These are phyloP conservation scores for Pseudoturritis turrita DNA, from an alignment of 345 rosid species.

Conservation along the genomic window DNA sequence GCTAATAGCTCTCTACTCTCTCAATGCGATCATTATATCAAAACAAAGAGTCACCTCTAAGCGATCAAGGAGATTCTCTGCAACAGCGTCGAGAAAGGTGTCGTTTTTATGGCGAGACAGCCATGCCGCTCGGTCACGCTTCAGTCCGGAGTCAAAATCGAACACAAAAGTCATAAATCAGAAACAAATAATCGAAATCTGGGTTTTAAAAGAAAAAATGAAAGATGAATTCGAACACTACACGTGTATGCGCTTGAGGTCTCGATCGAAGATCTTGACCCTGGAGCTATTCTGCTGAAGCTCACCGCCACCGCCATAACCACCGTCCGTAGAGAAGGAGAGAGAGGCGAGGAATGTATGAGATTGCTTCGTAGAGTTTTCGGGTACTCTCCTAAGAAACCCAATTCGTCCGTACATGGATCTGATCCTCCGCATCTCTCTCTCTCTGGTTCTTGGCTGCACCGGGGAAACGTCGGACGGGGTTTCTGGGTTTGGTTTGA, in stretches of 20 bases:
- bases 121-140: constrained; percentile 99
- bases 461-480: constrained; percentile 6
- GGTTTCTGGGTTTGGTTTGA: constrained; percentile 18
- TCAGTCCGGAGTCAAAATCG: constrained; percentile 28
- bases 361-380: not conserved
- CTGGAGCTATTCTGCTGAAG: constrained; percentile 36
- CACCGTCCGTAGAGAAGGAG: constrained; percentile 40
- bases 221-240: not conserved
- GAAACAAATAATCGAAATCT: not conserved
- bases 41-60: constrained; percentile 51
- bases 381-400: not conserved
- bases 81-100: constrained; percentile 76
- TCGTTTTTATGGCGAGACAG: constrained; percentile 51
- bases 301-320: constrained; percentile 37
- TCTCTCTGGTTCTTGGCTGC: not conserved
- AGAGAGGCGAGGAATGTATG: constrained; percentile 3
- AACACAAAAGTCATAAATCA: not conserved
- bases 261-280: constrained; percentile 77
- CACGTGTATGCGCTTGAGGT: constrained; percentile 85
- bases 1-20: not conserved
- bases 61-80: constrained; percentile 86
- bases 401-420: constrained; percentile 3
- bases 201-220: not conserved
- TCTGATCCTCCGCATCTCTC: constrained; percentile 26
- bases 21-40: not conserved